Evolutionary conservation across 1,284 basidiomycete genomes (phyloP).

Genomic region (Moesziomyces parantarcticus): DNA sequence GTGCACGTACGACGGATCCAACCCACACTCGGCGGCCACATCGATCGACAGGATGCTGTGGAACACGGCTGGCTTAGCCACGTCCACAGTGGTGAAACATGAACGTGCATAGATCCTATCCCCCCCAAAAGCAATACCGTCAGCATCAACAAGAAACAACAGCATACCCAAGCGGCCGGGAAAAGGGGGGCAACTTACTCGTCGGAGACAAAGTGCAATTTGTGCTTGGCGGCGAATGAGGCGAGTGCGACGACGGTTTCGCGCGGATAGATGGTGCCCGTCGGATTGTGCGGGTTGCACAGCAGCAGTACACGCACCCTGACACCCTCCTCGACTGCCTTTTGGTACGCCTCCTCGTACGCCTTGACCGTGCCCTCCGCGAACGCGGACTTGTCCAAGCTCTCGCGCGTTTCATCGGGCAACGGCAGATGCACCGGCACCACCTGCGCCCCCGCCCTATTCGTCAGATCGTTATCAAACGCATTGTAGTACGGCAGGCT

Average conservation of each 20-base stretch:
- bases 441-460: slow-evolving; percentile 32
- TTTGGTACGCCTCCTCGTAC: slow-evolving; percentile 40
- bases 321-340: slow-evolving; percentile 31
- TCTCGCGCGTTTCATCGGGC: slow-evolving; percentile 5
- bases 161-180: not conserved
- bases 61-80: slow-evolving; percentile 29
- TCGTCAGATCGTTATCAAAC: slow-evolving; percentile 53
- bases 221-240: slow-evolving; percentile 47
- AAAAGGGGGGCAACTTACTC: slow-evolving; percentile 25
- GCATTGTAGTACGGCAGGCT: slow-evolving; percentile 55
- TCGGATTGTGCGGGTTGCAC: slow-evolving; percentile 61
- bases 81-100: slow-evolving; percentile 27
- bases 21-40: slow-evolving; percentile 20
- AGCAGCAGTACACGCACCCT: slow-evolving; percentile 36
- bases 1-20: slow-evolving; percentile 45
- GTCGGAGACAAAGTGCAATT: slow-evolving; percentile 57
- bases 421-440: slow-evolving; percentile 28
- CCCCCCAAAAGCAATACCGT: too few relatives aligned
- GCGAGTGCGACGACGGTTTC: slow-evolving; percentile 46
- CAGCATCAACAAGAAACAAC: not conserved
- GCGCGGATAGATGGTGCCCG: slow-evolving; percentile 53
- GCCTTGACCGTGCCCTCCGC: slow-evolving; percentile 23
- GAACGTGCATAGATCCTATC: slow-evolving; percentile 55
- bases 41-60: slow-evolving; percentile 55
- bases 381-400: slow-evolving; percentile 12